Evolutionary conservation across 345 rosid species (phyloP).

Genomic region (Camelina sativa): DNA sequence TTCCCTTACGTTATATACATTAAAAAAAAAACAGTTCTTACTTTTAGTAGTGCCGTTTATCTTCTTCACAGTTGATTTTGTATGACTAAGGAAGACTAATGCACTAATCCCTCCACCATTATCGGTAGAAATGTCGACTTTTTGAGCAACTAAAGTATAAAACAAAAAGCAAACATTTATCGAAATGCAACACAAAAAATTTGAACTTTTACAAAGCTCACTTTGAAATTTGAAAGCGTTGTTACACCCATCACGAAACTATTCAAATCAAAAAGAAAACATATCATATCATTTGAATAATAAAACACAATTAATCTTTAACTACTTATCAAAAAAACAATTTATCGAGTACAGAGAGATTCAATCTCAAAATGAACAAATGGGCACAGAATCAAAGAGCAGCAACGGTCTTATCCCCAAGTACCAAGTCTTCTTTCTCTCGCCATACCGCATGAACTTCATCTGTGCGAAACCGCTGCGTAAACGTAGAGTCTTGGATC

Average conservation of each 20-base stretch:
- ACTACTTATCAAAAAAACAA: neutral
- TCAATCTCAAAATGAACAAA: conserved; percentile 18
- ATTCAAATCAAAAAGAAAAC: conserved; percentile 11
- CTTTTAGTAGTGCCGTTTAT: neutral
- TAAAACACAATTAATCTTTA: neutral
- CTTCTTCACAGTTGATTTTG: neutral
- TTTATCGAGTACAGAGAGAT: neutral
- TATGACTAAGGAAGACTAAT: conserved; percentile 33
- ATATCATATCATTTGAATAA: neutral
- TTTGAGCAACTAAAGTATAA: neutral
- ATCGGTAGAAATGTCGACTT: conserved; percentile 30
- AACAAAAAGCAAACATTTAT: neutral
- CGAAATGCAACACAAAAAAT: neutral
- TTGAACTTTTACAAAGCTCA: conserved; percentile 10
- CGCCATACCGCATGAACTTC: conserved; percentile 96
- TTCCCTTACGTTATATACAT: conserved; percentile 1
- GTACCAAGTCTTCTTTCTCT: conserved; percentile 52
- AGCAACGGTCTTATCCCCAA: conserved; percentile 7
- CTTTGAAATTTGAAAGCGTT: conserved; percentile 3
- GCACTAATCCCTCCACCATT: conserved; percentile 41
- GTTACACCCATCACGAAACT: conserved; percentile 17
- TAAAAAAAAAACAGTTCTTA: neutral
- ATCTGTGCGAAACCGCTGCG: conserved; percentile 89
- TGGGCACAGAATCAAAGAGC: conserved; percentile 2
- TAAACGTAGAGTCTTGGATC: conserved; percentile 82